Evolutionary conservation across 495 filamentous ascomycete genomes (phyloP).

Genomic region (Hypoxylon subgilvum): DNA sequence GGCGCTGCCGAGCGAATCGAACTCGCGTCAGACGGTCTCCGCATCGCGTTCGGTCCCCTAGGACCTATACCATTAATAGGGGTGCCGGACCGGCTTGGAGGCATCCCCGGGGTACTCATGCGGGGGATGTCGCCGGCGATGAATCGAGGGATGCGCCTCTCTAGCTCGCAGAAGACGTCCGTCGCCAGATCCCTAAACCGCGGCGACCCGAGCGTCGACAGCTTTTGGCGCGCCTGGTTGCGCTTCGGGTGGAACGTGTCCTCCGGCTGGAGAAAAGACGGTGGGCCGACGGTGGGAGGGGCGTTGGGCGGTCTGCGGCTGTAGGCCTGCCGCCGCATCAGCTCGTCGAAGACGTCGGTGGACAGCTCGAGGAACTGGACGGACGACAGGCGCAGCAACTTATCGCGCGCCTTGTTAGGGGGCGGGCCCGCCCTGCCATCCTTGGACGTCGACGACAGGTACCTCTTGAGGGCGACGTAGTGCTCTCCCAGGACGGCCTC

Average conservation of each 20-base stretch:
- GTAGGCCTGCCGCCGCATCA: constrained; percentile 78
- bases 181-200: constrained; percentile 90
- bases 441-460: constrained; percentile 70
- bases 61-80: constrained; percentile 62
- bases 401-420: constrained; percentile 89
- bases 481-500: constrained; percentile 71
- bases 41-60: constrained; percentile 47
- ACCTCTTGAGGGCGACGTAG: constrained; percentile 78
- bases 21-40: constrained; percentile 62
- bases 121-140: constrained; percentile 68
- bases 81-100: constrained; percentile 60
- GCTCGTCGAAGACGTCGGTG: constrained; percentile 96
- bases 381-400: constrained; percentile 82
- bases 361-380: constrained; percentile 97
- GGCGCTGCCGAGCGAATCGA: constrained; percentile 50
- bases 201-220: constrained; percentile 81
- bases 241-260: constrained; percentile 92
- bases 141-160: constrained; percentile 87
- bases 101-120: constrained; percentile 67
- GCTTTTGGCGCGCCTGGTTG: constrained; percentile 92
- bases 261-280: constrained; percentile 78
- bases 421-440: constrained; percentile 76
- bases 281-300: constrained; percentile 59
- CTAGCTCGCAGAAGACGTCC: constrained; percentile 93
- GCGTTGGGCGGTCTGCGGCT: constrained; percentile 59